Conservation (phyloP, 176 grass and related monocot genomes). For the Paspalum vaginatum region DNA sequence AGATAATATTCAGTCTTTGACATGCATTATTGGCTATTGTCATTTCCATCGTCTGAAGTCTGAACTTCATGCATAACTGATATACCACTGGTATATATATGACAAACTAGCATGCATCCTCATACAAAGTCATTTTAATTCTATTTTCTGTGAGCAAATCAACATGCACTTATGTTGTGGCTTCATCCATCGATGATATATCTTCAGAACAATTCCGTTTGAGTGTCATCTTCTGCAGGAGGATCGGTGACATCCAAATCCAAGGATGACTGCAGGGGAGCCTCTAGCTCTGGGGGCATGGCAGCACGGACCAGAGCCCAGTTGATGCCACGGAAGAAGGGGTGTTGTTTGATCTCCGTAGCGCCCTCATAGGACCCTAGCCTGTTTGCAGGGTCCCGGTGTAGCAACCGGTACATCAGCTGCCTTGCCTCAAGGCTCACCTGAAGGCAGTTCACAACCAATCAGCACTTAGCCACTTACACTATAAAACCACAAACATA, state of each 20-base stretch:
- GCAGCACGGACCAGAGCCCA: constrained; percentile 77
- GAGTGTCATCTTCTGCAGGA: constrained; percentile 3
- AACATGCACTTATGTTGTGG: too few relatives aligned
- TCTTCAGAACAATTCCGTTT: constrained; percentile 60
- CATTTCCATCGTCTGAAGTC: background rate
- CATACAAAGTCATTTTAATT: background rate
- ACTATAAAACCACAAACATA: background rate
- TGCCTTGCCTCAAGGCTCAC: constrained; percentile 70
- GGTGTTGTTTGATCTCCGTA: constrained; percentile 79
- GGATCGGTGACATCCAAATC: too few relatives aligned
- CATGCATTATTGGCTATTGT: background rate
- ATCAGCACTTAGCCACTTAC: too few relatives aligned
- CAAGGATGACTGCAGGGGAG: background rate
- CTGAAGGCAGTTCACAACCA: constrained; percentile 32
- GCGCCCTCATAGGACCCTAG: constrained; percentile 72
- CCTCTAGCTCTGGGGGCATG: background rate
- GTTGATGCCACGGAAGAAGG: constrained; percentile 80
- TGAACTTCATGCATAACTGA: too few relatives aligned
- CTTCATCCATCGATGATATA: background rate
- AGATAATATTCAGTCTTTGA: background rate
- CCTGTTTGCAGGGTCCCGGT: constrained; percentile 78
- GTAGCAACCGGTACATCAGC: constrained; percentile 77
- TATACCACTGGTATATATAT: too few relatives aligned
- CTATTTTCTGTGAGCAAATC: background rate
- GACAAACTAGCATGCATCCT: too few relatives aligned